Base-by-base conservation (phyloP, 2,329 filamentous ascomycete genomes). In the Clarireedia hainanense region DNA sequence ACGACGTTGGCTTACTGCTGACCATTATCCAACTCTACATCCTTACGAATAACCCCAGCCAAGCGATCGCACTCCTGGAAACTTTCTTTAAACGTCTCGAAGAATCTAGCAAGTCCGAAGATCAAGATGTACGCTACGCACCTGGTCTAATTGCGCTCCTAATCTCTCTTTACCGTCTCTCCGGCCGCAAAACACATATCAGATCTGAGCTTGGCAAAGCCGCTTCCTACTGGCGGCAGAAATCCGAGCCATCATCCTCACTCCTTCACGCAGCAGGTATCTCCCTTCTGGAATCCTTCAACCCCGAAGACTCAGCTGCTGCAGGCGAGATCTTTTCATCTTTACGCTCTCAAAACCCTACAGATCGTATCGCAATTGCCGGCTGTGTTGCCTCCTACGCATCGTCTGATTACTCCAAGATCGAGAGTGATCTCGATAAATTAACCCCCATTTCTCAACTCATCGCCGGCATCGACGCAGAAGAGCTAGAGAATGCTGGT, bases 381-480 rank as follows among this genome's bases (percentile, higher is more conserved):
- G 94, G 94, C 1, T 82, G 94, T n/a, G 81, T 97, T 6, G 94
- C 94, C 3, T 86, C 91, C 9, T 83, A 88, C 63, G 86, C 88
- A 27, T 81, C 81, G 2, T 75, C 74, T 1, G 77, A 86, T 58
- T 77, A 80, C 1, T 68, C 76, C 7, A 80, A 80, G 59, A 75
- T 84, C 20, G 72, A 81, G 53, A 68, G 77, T 0, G 74, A 85
- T 55, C 71, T 83, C 9, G 71, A 76, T 17, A 74, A 76, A 43
- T 76, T 91, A 17, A 81, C 85, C 5, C 72, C 84, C 1, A 76
- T 89, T 12, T 76, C 83, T 7, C 76, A 77, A 30, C 79, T 92
- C 34, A 77, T 84, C 12, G 70, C 75, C 1, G 79, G 77, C 42
- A 74, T 87, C 56, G 79, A 91, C 65, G 76, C 83, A 9, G 75